Base-by-base conservation (phyloP, 805 yeast genomes). In the Saccharomycopsis microspora region DNA sequence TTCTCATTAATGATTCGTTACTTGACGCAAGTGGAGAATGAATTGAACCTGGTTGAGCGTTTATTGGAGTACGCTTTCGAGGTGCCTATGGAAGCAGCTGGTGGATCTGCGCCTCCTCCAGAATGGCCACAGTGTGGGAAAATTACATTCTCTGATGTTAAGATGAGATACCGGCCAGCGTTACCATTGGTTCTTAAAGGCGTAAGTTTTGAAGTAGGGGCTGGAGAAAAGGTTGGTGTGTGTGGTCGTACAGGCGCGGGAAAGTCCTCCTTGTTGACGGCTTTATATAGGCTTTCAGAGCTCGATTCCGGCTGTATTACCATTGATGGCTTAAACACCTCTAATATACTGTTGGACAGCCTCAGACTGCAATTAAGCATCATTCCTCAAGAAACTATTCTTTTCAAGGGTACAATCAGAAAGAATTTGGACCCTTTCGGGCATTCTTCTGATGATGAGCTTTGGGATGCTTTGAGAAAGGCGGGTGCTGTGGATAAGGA, bases 381-480 rank as follows among this genome's bases (percentile, higher is more conserved):
- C 52, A 86, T 86, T 58, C 95, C 95, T 3, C 95, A 86, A 62
- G 95, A 86, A 56, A 95, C 95, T 1, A 87, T 84, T 0, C 64
- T 86, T 48, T 85, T 86, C 69, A 77, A 79, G 54, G 95, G 95
- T 19, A 74, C 88, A 0, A 74, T 85, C 44, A 67, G 94, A 57
- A 70, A 74, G 50, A 86, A 85, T 58, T 64, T 85, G 59, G 95
- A 85, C 62, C 95, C 95, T 27, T 85, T 85, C 59, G 66, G 68
- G 10, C 62, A 68, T 45, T 62, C 68, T 46, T 55, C 69, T 11
- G 95, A 86, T 59, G 71, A 64, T 3, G 68, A 71, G 42, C 69
- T 86, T 39, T 80, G 86, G 85, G 80, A 77, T 54, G 78, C 90
- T 0, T 64, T 85, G 53, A 70, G 79, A 51, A 69, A 86, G 52